Evolutionary conservation across 179 eudicot genomes (phyloP).

Genomic region (Dionaea muscipula): DNA sequence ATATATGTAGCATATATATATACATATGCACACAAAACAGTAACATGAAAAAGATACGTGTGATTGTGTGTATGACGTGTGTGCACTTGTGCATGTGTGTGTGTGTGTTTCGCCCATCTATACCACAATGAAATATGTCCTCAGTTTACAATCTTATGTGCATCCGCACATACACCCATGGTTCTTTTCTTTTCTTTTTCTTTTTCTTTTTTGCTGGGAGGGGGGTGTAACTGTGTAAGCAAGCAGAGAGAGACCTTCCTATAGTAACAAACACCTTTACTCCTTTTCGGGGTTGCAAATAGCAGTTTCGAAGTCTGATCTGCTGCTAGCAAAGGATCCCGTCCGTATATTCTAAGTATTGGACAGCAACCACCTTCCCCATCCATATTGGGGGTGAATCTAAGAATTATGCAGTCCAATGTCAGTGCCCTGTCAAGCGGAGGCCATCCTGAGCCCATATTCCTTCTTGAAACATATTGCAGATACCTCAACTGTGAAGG

Average conservation of each 20-base stretch:
- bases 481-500: constrained; percentile 79
- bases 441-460: constrained; percentile 52
- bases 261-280: constrained; percentile 40
- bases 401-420: constrained; percentile 56
- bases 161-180: no score
- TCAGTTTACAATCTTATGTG: no score
- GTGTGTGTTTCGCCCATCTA: no score
- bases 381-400: constrained; percentile 57
- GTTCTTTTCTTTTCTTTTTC: no score
- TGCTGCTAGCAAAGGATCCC: constrained; percentile 35
- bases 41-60: no score
- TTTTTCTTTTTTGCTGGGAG: no score
- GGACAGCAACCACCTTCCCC: constrained; percentile 72
- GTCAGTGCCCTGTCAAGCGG: constrained; percentile 52
- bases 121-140: no score
- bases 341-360: constrained; percentile 57
- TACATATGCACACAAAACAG: no score
- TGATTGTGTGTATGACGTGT: no score
- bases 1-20: no score
- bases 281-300: constrained; percentile 44
- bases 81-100: no score
- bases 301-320: constrained; percentile 44
- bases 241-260: constrained; percentile 35
- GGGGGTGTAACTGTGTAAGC: no score
- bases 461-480: constrained; percentile 61